Conservation (phyloP, 768 basidiomycete genomes). For the Tricholoma bakamatsutake region DNA sequence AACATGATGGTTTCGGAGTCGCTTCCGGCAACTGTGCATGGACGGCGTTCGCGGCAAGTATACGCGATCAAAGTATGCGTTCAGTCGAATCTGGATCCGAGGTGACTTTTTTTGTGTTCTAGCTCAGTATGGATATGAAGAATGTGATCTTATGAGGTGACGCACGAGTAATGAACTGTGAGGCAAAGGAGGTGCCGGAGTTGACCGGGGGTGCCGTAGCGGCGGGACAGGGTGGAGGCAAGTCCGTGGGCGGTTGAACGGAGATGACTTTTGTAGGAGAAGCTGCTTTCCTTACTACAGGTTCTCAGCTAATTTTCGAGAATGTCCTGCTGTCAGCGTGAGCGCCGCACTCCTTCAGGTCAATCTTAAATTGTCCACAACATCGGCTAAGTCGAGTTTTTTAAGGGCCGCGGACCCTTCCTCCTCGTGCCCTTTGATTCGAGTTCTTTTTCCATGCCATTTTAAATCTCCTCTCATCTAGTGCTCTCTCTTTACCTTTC, state of each 20-base stretch:
- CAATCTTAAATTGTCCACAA: conserved; percentile 48
- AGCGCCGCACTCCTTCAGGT: conserved; percentile 41
- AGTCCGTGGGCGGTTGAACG: conserved; percentile 25
- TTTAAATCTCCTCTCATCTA: conserved; percentile 39
- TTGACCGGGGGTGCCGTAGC: conserved; percentile 16
- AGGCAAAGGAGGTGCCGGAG: conserved; percentile 20
- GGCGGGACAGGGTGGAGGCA: conserved; percentile 27
- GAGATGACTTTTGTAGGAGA: conserved; percentile 32
- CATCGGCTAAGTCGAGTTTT: conserved; percentile 41
- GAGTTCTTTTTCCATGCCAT: conserved; percentile 62
- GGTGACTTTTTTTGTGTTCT: conserved; percentile 30
- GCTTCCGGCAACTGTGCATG: conserved; percentile 15
- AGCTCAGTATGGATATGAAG: conserved; percentile 31
- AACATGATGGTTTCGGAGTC: conserved; percentile 6
- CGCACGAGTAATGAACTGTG: conserved; percentile 20
- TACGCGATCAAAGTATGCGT: conserved; percentile 19
- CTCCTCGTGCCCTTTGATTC: conserved; percentile 65
- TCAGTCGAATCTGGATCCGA: conserved; percentile 26
- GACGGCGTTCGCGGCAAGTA: conserved; percentile 19
- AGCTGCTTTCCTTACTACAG: conserved; percentile 23
- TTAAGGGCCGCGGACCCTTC: conserved; percentile 49
- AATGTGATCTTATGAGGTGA: conserved; percentile 34
- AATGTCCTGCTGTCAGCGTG: conserved; percentile 37
- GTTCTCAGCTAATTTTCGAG: conserved; percentile 34
- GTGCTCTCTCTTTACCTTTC: conserved; percentile 23